Conservation (phyloP, 306 rosid species). For the Medicago ruthenica region DNA sequence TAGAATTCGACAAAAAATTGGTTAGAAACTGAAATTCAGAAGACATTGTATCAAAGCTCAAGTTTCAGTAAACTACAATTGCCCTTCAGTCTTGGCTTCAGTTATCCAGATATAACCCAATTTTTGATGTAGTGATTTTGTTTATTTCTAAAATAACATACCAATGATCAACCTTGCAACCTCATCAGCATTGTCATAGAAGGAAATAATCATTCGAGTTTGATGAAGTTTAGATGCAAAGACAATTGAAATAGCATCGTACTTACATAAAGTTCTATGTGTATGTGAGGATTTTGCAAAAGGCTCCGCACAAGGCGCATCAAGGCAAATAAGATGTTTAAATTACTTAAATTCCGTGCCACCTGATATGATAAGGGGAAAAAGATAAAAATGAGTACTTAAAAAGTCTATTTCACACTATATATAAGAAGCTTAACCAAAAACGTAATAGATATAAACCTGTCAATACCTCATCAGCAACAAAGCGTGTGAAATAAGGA, state of each 20-base stretch:
- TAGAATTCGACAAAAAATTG: constrained; percentile 41
- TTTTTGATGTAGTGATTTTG: not conserved
- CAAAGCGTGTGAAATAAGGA: constrained; percentile 78
- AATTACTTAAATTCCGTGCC: constrained; percentile 61
- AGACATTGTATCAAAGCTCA: constrained; percentile 30
- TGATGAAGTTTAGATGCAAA: constrained; percentile 29
- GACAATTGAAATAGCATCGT: constrained; percentile 29
- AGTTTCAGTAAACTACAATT: constrained; percentile 26
- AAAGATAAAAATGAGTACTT: constrained; percentile 36
- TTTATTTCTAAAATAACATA: constrained; percentile 31
- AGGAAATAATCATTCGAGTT: constrained; percentile 24
- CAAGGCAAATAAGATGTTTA: constrained; percentile 63
- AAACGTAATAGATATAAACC: constrained; percentile 18
- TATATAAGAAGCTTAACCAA: constrained; percentile 24
- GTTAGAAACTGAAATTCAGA: constrained; percentile 40
- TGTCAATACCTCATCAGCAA: constrained; percentile 80
- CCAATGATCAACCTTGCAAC: constrained; percentile 32
- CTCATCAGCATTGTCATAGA: constrained; percentile 27
- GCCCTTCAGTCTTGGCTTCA: not conserved
- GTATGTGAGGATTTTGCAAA: constrained; percentile 80
- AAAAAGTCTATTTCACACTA: constrained; percentile 20
- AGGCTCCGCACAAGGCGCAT: constrained; percentile 85
- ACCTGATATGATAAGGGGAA: constrained; percentile 60
- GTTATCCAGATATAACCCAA: constrained; percentile 32
- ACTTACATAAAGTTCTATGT: constrained; percentile 90